Evolutionary conservation across 306 rosid genomes (phyloP).

Genomic region (Hippophae gyantsensis): DNA sequence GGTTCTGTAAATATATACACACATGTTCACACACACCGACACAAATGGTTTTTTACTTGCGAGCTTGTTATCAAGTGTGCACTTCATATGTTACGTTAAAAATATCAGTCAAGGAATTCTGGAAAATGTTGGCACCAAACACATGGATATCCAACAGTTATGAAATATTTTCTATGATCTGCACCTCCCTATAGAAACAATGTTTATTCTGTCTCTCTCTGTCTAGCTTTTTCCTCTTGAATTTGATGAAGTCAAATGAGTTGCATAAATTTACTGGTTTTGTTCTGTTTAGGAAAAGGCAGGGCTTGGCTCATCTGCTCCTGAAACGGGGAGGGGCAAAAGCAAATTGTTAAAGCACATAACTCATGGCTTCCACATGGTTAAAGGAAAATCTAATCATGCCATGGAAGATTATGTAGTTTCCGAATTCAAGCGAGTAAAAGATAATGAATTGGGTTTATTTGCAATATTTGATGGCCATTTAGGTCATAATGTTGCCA

Average conservation of each 20-base stretch:
- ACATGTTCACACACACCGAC: too few relatives aligned
- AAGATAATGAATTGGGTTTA: conserved; percentile 43
- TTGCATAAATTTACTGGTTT: neutral
- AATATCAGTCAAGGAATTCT: too few relatives aligned
- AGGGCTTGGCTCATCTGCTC: conserved; percentile 21
- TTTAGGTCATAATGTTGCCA: conserved; percentile 57
- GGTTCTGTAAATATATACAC: too few relatives aligned
- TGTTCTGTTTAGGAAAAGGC: conserved; percentile 8
- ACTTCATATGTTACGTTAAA: too few relatives aligned
- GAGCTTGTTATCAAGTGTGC: too few relatives aligned
- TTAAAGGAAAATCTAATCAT: conserved; percentile 57
- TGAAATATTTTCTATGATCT: neutral
- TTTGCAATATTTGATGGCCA: conserved; percentile 76
- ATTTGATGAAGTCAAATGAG: too few relatives aligned
- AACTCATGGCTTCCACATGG: conserved; percentile 52
- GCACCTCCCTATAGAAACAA: neutral
- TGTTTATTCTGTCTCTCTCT: too few relatives aligned
- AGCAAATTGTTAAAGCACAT: conserved; percentile 34
- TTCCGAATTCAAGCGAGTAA: conserved; percentile 41
- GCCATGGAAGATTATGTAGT: conserved; percentile 64
- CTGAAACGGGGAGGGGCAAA: conserved; percentile 52
- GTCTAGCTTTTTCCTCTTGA: too few relatives aligned
- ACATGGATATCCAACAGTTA: neutral
- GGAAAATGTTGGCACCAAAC: neutral
- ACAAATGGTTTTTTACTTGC: too few relatives aligned